Base-by-base conservation (phyloP, 208 protist genomes). In the Trypanosoma melophagium region DNA sequence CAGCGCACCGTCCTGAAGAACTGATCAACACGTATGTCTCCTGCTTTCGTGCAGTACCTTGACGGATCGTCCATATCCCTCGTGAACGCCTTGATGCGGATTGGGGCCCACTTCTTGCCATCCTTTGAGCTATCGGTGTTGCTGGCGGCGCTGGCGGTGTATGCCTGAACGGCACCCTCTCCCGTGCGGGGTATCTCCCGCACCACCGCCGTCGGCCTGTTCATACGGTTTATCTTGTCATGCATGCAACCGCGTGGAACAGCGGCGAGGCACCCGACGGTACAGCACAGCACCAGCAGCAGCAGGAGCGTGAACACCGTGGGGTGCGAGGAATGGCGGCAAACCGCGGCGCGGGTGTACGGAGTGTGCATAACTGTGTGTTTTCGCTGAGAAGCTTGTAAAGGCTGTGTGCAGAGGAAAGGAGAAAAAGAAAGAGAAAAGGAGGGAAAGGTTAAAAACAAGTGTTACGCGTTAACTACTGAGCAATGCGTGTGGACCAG, bases 11-110 rank as follows among this genome's bases (percentile, higher is more conserved):
- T 59, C 28, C 7, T 45, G 22, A 71, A 77, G 0, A 17, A 12
- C n/a, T 75, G 74, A 58, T 83, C 63, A 0, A 55, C 50, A 1
- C 68, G 45, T 3, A 22, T 25, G 35, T 82, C 44, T 3, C 71
- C 71, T n/a, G 69, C 52, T 19, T 22, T 7, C 5, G 66, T 58
- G 76, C 86, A 92, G 70, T 87, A 76, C 51, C 68, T 56, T 40
- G 42, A 49, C 22, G 25, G 21, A 53, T 77, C 49, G 14, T 61
- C 58, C 64, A 90, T 50, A 42, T 87, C 79, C 14, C 61, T 41
- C 22, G 56, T 49, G 41, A 69, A 81, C 45, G 75, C 65, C 41
- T 24, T 10, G 58, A 87, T 71, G 73, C 80, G 83, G 38, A 89
- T 74, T 16, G 55, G 10, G 53, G 58, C 49, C 69, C 69, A 86